A percentile compares a stretch with the other conserved stretches of the same genome.
These are phyloP conservation scores for Aegilops tauschii DNA, from an alignment of 176 grass and related monocot species.

Conservation along the genomic window DNA sequence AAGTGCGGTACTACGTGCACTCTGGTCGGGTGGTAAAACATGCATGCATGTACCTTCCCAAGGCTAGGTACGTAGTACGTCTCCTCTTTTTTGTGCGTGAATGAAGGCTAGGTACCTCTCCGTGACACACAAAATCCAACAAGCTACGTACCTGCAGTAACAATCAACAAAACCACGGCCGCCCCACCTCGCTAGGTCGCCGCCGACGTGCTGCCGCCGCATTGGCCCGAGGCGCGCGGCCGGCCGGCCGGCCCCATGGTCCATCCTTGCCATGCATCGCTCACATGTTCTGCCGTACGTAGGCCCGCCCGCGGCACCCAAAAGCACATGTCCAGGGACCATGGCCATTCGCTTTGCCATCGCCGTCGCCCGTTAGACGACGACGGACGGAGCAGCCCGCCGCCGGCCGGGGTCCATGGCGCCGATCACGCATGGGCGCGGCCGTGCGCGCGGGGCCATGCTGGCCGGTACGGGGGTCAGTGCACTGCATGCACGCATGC, in stretches of 20 bases:
- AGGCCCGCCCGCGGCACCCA: background rate
- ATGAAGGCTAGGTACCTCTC: background rate
- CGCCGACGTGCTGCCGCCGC: background rate
- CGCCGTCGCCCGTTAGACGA: background rate
- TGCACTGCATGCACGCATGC: background rate
- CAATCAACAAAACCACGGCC: background rate
- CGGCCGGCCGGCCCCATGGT: background rate
- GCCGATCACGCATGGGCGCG: background rate
- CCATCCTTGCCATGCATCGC: background rate
- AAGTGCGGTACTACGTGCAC: background rate
- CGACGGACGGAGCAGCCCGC: slow-evolving; percentile 3
- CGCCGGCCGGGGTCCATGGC: background rate
- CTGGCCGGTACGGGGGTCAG: background rate
- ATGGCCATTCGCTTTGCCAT: background rate
- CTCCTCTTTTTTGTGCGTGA: too few species aligned
- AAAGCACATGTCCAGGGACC: background rate
- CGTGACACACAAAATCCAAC: background rate
- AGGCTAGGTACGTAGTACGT: too few species aligned
- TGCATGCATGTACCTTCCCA: background rate
- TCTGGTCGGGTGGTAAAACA: background rate
- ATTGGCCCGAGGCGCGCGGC: background rate
- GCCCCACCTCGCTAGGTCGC: background rate
- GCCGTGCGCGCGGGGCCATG: too few species aligned
- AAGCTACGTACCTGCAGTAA: background rate
- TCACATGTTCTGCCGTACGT: background rate